A percentile compares a stretch with the other conserved stretches of the same genome.
phyloP scores from a whole-genome alignment of 768 basidiomycete genomes.

The Dendrothele bispora region DNA sequence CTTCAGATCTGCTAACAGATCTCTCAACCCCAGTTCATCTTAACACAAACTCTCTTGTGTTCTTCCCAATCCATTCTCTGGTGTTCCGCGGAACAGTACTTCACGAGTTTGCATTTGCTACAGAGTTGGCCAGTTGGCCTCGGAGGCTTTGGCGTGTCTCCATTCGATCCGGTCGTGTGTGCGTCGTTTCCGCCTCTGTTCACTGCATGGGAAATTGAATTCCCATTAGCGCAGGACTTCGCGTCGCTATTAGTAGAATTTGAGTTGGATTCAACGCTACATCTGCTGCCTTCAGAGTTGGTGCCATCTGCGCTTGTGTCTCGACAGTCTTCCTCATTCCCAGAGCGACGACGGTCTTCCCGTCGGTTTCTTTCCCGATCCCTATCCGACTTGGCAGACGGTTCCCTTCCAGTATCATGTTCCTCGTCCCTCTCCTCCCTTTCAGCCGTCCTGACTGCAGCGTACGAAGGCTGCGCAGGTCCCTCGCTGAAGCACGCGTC shows the following conservation, averaged over 20 bases:
- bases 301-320: not conserved
- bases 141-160: too few relatives aligned
- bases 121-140: constrained; percentile 57
- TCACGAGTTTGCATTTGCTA: constrained; percentile 77
- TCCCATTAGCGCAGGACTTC: not conserved
- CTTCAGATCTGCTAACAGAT: too few relatives aligned
- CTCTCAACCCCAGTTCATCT: constrained; percentile 11
- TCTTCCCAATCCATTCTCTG: constrained; percentile 80
- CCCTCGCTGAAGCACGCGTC: constrained; percentile 58
- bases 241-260: not conserved
- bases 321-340: constrained; percentile 38
- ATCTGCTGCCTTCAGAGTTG: too few relatives aligned
- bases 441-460: too few relatives aligned
- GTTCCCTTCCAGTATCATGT: constrained; percentile 16
- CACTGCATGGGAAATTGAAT: too few relatives aligned
- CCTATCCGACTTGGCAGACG: too few relatives aligned
- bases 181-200: too few relatives aligned
- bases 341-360: constrained; percentile 44
- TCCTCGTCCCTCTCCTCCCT: not conserved
- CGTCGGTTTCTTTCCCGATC: too few relatives aligned
- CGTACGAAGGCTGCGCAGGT: not conserved
- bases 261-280: not conserved
- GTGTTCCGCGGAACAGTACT: constrained; percentile 74
- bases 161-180: too few relatives aligned
- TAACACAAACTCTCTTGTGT: constrained; percentile 65